Base-by-base conservation (phyloP, 176 grass and related monocot species). In the Oryza longistaminata region DNA sequence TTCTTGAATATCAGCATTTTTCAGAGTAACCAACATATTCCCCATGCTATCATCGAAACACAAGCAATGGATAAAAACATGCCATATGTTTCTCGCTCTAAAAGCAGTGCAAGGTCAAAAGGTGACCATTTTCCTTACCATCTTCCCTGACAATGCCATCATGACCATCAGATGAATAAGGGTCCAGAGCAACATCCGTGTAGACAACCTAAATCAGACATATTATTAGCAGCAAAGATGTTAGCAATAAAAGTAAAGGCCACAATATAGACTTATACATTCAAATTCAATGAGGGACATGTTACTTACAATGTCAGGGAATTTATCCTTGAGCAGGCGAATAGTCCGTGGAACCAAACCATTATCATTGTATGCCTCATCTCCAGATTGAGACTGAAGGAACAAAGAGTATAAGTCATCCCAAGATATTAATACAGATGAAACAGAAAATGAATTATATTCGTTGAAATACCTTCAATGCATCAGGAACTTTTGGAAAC, bases 101-200 rank as follows among this genome's bases (percentile, higher is more conserved):
- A 49, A n/a, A 68, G 53, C 74, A 74, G n/a, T 5, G 27, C 15
- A 82, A 87, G 16, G 33, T 79, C 3, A 84, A 22, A 68, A 73
- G 50, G 16, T 34, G 22, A 11, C 3, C 11, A 82, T 79, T 46
- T 60, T 65, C 25, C 84, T 89, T 92, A 99, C 96, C 96, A 94
- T 96, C 96, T 91, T 94, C 93, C 70, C 93, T 90, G 73, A 99
- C 93, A 48, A 99, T 99, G 60, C 96, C 93, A 94, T 99, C 96
- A 82, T 99, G 96, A 27, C 96, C 96, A 82, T 99, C 96, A 70
- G 96, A 99, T 45, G 93, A 96, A 86, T 99, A 99, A 71, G 96
- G 96, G 77, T 99, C 96, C 88, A 99, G 87, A 9, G 96, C 93
- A 75, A 99, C 93, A 72, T 99, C 96, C 15, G 96, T 99, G 81